Evolutionary conservation across 306 rosid species (phyloP).

Genomic region (Rosa chinensis): DNA sequence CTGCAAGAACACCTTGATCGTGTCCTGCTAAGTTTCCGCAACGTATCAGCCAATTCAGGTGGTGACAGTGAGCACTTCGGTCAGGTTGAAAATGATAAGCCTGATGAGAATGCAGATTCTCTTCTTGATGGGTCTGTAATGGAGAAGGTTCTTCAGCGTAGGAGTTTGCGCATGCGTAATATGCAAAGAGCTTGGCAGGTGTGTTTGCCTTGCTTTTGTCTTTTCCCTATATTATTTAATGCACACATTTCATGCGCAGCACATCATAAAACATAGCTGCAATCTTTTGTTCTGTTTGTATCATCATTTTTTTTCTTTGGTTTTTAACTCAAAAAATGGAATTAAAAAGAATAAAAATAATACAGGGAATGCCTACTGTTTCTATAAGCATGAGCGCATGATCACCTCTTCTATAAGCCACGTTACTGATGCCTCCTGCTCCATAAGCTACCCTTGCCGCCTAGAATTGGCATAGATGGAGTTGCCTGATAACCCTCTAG

Average conservation of each 20-base stretch:
- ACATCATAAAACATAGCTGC: constrained; percentile 7
- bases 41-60: constrained; percentile 36
- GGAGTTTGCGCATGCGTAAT: constrained; percentile 90
- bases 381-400: neutral
- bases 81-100: constrained; percentile 45
- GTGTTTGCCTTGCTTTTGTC: constrained; percentile 12
- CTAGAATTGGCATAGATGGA: neutral
- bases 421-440: neutral
- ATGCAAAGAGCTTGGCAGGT: constrained; percentile 97
- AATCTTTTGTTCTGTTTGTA: neutral
- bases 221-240: neutral
- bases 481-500: neutral
- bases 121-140: constrained; percentile 82
- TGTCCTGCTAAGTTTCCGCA: constrained; percentile 48
- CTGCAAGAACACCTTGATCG: constrained; percentile 88
- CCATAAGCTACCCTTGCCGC: neutral
- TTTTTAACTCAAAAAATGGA: neutral
- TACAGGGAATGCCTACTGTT: neutral
- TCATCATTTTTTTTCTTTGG: neutral
- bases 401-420: neutral
- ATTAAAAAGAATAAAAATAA: neutral
- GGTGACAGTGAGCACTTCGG: constrained; percentile 39
- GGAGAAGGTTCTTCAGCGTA: constrained; percentile 95
- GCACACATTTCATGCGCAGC: neutral
- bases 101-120: constrained; percentile 55